Percentiles rank a stretch among this genome's conserved stretches.
Evolutionary conservation across 306 rosid genomes (phyloP).

Genomic region (Prunus mongolica): DNA sequence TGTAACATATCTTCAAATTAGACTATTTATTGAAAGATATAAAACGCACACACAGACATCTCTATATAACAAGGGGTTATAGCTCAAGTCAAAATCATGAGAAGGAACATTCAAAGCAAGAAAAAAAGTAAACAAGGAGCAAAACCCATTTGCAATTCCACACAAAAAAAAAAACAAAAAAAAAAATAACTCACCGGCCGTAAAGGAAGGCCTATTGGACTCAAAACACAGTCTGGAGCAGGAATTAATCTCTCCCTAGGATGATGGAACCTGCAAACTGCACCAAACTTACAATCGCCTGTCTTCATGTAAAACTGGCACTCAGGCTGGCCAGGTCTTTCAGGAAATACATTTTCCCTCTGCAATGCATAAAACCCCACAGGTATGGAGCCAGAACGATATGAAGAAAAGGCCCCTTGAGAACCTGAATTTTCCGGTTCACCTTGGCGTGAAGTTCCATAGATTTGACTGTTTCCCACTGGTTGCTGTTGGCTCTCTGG

Average conservation of each 20-base stretch:
- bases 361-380: slow-evolving; percentile 75
- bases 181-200: slow-evolving; percentile 71
- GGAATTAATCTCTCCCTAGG: slow-evolving; percentile 88
- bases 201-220: slow-evolving; percentile 89
- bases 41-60: background rate
- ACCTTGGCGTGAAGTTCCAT: slow-evolving; percentile 64
- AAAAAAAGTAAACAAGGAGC: too few relatives aligned
- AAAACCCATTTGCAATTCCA: too few relatives aligned
- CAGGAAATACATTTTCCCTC: slow-evolving; percentile 95
- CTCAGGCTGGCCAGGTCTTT: slow-evolving; percentile 96
- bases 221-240: slow-evolving; percentile 88
- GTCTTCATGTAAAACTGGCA: slow-evolving; percentile 98
- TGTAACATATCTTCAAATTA: slow-evolving; percentile 11
- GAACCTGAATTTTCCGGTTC: slow-evolving; percentile 61
- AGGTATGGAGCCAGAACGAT: slow-evolving; percentile 64
- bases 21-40: background rate
- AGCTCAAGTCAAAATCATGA: background rate
- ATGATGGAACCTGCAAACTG: slow-evolving; percentile 94
- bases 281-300: slow-evolving; percentile 96
- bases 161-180: background rate
- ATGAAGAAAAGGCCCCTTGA: slow-evolving; percentile 61
- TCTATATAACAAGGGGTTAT: too few relatives aligned
- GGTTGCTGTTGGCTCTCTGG: slow-evolving; percentile 74
- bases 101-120: too few relatives aligned
- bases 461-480: slow-evolving; percentile 57